Conservation (phyloP, 768 basidiomycete genomes). For the Boletus bicolor region DNA sequence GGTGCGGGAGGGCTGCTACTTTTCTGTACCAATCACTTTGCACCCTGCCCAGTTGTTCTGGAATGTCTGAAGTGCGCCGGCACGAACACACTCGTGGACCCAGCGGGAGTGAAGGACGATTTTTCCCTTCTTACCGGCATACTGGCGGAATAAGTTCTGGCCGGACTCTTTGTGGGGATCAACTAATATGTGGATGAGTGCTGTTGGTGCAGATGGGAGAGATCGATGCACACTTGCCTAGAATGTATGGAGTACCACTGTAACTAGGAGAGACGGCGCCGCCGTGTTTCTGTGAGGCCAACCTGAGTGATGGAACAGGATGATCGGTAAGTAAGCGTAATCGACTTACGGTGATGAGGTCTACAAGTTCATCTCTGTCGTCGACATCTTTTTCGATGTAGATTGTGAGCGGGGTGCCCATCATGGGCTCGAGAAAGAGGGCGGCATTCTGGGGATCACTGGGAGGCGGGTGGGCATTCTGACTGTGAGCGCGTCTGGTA, state of each 20-base stretch:
- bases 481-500: constrained; percentile 46
- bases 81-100: constrained; percentile 74
- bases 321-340: constrained; percentile 4
- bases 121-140: constrained; percentile 76
- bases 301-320: background rate
- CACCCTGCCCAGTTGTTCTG: constrained; percentile 77
- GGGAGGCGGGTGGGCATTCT: constrained; percentile 24
- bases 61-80: constrained; percentile 68
- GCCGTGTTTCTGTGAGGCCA: constrained; percentile 61
- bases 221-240: constrained; percentile 49
- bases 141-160: constrained; percentile 78
- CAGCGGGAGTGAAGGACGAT: constrained; percentile 71
- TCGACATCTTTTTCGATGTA: constrained; percentile 81
- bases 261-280: constrained; percentile 72
- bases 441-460: constrained; percentile 36
- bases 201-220: background rate
- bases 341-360: constrained; percentile 61
- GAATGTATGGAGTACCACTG: constrained; percentile 74
- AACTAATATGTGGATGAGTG: constrained; percentile 42
- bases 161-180: constrained; percentile 77
- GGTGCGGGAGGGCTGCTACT: constrained; percentile 40
- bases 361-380: constrained; percentile 60
- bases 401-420: constrained; percentile 69
- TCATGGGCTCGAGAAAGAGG: constrained; percentile 82
- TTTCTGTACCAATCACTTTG: constrained; percentile 72